phyloP scores from a whole-genome alignment of 2,329 filamentous ascomycete genomes.

The Aspergillus pseudoglaucus region DNA sequence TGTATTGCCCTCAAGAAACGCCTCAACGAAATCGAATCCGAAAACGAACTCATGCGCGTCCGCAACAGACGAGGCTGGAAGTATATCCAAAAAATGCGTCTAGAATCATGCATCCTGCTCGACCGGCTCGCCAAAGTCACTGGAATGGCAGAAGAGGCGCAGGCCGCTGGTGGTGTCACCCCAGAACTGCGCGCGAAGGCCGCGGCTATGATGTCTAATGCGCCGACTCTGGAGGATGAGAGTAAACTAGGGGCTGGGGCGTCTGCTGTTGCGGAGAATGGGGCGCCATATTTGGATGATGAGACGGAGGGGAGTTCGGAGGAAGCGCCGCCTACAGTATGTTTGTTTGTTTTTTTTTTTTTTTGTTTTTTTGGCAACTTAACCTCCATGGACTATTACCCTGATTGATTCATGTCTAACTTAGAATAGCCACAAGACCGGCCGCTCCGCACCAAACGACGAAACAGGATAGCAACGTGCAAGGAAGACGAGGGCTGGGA shows the following conservation, averaged over 20 bases:
- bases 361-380: not conserved
- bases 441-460: slow-evolving; percentile 40
- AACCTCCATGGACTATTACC: not conserved
- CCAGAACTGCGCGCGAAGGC: slow-evolving; percentile 33
- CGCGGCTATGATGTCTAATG: slow-evolving; percentile 25
- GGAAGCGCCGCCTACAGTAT: slow-evolving; percentile 38
- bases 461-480: slow-evolving; percentile 30
- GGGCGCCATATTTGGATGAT: slow-evolving; percentile 30
- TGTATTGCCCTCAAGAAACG: slow-evolving; percentile 91
- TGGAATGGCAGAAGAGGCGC: slow-evolving; percentile 36
- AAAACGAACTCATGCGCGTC: slow-evolving; percentile 76
- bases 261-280: slow-evolving; percentile 12
- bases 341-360: slow-evolving; percentile 6
- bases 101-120: slow-evolving; percentile 46
- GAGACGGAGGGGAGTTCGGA: slow-evolving; percentile 40
- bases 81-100: slow-evolving; percentile 82
- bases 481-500: slow-evolving; percentile 13
- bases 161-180: slow-evolving; percentile 19
- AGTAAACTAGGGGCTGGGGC: slow-evolving; percentile 6
- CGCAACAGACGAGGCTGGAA: slow-evolving; percentile 74
- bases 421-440: slow-evolving; percentile 38
- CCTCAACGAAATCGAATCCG: slow-evolving; percentile 83
- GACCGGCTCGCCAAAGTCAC: slow-evolving; percentile 36
- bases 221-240: slow-evolving; percentile 18
- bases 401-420: slow-evolving; percentile 1